Evolutionary conservation across 169 alveolate genomes (phyloP), one percentile per base, ranked within the genome.

Genomic region (Besnoitia besnoiti): DNA sequence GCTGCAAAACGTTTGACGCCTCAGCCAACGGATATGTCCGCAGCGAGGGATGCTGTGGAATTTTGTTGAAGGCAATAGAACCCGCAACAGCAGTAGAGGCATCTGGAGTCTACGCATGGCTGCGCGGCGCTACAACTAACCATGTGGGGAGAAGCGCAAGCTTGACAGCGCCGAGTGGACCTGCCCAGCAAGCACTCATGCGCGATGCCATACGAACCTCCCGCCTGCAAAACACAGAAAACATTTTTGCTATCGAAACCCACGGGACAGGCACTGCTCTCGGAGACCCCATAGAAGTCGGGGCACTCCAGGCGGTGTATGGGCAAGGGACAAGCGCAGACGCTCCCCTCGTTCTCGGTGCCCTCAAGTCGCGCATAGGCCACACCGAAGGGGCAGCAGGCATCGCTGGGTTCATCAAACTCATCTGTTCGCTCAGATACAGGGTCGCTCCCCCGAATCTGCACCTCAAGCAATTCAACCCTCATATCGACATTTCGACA

Each of bases 251-350:
- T 16, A 7, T 93, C 73, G 97, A 95, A 67, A 84, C 95, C 1
- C 97, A 95, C 90, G 97, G 97, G 73, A 95, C 97, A 10, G 97
- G 97, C 47, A 95, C 97, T 46, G 37, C 95, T 46, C 94, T 95
- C 37, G 97, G 97, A 2, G 97, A 95, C 35, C 96, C 97, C n/a
- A 55, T 92, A 14, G 97, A 95, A 59, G 91, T 94, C 47, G 93
- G 95, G 42, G 97, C 97, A 16, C 44, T 95, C 51, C 90, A 84
- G 39, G 93, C 93, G 33, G 96, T 95, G 30, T 95, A 91, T 49
- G 85, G 91, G 84, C 59, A 79, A 24, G 73, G 44, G 35, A 51
- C 85, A 27, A 79, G 39, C 4, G 79, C 59, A 33, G 46, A 61
- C 62, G 40, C 88, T 0, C 95, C 95, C 27, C 94, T 95, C 2